Evolutionary conservation across 306 rosid genomes (phyloP), one percentile per base, ranked within the genome.

Genomic region (Cicer judaicum): DNA sequence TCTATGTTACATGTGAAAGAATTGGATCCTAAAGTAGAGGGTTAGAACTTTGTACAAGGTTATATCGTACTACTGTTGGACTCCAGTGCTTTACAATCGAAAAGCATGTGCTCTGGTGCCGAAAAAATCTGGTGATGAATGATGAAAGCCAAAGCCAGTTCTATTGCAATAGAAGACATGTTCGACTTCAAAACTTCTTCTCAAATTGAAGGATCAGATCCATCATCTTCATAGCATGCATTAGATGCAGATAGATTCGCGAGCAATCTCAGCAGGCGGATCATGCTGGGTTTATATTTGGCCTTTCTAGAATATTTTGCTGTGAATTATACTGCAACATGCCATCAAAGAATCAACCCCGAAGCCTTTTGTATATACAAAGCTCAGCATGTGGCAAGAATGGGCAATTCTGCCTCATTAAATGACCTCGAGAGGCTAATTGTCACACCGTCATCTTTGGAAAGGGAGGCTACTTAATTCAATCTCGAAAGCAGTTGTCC

Each of bases 21-120:
- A 83, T 85, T 78, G 84, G 84, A 81, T 83, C 82, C 92, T 88
- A 88, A 42, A 40, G 82, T 77, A 68, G 73, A 69, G 83, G 96
- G 88, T 83, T 89, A 86, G 85, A 79, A 84, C 74, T 86, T 73
- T 91, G 93, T 91, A 93, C 98, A 93, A 64, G 87, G 78, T 73
- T 88, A 72, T 72, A 24, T 73, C 75, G 74, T 81, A 64, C 81
- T 75, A 81, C 75, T 73, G 74, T 81, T 39, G 85, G 85, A 82
- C 40, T 72, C 70, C 10, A 44, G 84, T 79, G 76, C 85, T 85
- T 80, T 75, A 82, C 87, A 84, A 85, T 83, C 87, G 78, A 74
- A 74, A 49, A 19, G 76, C 81, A 81, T 81, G 76, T 63, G 77
- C 83, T 84, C 83, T 75, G 87, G 87, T 63, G 77, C 80, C 18